A percentile compares a stretch with the other conserved stretches of the same genome.
Conservation (phyloP, 169 alveolate genomes). For the Babesia sp. region DNA sequence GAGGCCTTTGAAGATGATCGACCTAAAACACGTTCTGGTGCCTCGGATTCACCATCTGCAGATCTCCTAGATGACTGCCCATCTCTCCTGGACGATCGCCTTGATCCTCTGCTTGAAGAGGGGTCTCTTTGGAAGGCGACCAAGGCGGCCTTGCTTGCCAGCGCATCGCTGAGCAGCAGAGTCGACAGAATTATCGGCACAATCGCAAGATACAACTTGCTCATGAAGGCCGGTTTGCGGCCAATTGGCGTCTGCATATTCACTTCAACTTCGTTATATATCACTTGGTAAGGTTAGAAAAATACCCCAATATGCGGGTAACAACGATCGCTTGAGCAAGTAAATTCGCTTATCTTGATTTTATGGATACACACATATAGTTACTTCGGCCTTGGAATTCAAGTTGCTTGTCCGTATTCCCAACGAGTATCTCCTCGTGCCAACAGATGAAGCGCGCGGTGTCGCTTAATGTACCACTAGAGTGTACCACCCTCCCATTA, state of each 20-base stretch:
- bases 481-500: neutral
- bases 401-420: too few species aligned
- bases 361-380: too few species aligned
- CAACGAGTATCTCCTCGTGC: too few species aligned
- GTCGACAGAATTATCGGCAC: neutral
- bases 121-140: slow-evolving; percentile 3
- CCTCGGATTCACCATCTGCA: neutral
- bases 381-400: too few species aligned
- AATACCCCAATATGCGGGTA: neutral
- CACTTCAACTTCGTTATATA: neutral
- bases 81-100: neutral
- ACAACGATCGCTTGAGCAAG: neutral
- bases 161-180: neutral
- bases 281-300: neutral
- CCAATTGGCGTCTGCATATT: neutral
- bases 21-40: slow-evolving; percentile 1
- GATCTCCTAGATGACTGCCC: neutral
- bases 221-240: neutral
- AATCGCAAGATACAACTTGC: neutral
- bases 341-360: too few species aligned
- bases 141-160: neutral
- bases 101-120: neutral
- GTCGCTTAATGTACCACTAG: neutral
- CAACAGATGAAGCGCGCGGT: neutral
- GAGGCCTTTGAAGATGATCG: neutral